Percentiles rank a stretch among this genome's conserved stretches.
These are phyloP conservation scores for Nyssa sinensis DNA, from an alignment of 148 eudicot genomes.

Conservation along the genomic window DNA sequence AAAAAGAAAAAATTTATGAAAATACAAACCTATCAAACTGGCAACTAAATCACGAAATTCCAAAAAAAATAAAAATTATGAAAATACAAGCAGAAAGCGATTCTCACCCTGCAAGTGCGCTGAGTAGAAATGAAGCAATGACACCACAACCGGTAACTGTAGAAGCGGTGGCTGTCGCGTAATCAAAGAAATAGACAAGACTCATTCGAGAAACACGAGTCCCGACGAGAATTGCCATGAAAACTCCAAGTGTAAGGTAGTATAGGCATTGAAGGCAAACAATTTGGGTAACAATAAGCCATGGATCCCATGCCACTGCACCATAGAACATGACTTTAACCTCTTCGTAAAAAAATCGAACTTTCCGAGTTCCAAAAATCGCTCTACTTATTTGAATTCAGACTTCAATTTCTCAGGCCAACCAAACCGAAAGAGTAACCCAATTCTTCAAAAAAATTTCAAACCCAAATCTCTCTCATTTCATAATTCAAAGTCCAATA, in stretches of 20 bases:
- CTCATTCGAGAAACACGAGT: slow-evolving; percentile 72
- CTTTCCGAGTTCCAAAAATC: slow-evolving; percentile 6
- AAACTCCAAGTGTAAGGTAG: slow-evolving; percentile 69
- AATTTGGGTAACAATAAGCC: slow-evolving; percentile 91
- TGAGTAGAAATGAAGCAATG: slow-evolving; percentile 65
- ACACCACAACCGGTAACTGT: slow-evolving; percentile 90
- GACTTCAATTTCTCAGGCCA: background rate
- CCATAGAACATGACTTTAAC: slow-evolving; percentile 89
- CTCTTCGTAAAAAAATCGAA: slow-evolving; percentile 10
- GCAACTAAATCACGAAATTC: too few relatives aligned
- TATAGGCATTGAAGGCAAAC: slow-evolving; percentile 85
- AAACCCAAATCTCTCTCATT: slow-evolving; percentile 2
- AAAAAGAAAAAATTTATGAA: too few relatives aligned
- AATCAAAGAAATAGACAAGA: slow-evolving; percentile 89
- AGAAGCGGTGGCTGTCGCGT: slow-evolving; percentile 59
- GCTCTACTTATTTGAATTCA: background rate
- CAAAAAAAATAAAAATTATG: too few relatives aligned
- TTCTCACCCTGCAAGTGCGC: slow-evolving; percentile 78
- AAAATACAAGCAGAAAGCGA: too few relatives aligned
- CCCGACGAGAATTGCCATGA: slow-evolving; percentile 69
- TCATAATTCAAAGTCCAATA: background rate
- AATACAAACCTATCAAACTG: background rate
- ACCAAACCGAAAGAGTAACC: background rate
- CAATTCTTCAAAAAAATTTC: too few relatives aligned
- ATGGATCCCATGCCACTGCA: slow-evolving; percentile 89